Conservation (phyloP, 306 rosid genomes). For the Arachis stenosperma region DNA sequence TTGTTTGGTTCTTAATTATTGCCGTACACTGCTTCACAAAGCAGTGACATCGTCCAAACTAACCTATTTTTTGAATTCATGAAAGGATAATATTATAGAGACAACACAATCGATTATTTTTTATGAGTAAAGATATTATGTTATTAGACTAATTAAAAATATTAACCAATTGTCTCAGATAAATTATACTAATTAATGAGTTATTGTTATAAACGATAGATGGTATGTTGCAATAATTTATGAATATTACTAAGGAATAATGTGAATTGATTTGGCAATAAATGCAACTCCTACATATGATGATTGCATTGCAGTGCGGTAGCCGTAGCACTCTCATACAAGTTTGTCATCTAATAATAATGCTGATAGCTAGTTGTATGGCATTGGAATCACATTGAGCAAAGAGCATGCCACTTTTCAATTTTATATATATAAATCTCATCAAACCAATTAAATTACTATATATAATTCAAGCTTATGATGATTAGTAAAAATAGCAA, state of each 20-base stretch:
- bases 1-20: neutral
- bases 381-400: slow-evolving; percentile 34
- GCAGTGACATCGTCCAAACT: neutral
- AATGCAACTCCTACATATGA: slow-evolving; percentile 5
- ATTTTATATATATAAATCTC: slow-evolving; percentile 1
- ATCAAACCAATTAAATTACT: slow-evolving; percentile 24
- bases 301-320: neutral
- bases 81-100: too few relatives aligned
- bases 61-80: neutral
- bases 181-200: too few relatives aligned
- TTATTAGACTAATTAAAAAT: too few relatives aligned
- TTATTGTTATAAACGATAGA: too few relatives aligned
- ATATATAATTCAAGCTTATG: slow-evolving; percentile 31
- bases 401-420: neutral
- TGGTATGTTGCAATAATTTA: too few relatives aligned
- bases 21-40: neutral
- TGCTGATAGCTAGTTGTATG: slow-evolving; percentile 38
- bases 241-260: neutral
- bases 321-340: neutral
- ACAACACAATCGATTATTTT: too few relatives aligned
- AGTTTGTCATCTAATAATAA: neutral
- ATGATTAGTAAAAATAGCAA: slow-evolving; percentile 19
- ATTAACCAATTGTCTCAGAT: too few relatives aligned
- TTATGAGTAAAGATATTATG: too few relatives aligned
- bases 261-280: neutral